These are phyloP conservation scores for Penicillium goetzii DNA, from an alignment of 495 filamentous ascomycete species.

Conservation along the genomic window DNA sequence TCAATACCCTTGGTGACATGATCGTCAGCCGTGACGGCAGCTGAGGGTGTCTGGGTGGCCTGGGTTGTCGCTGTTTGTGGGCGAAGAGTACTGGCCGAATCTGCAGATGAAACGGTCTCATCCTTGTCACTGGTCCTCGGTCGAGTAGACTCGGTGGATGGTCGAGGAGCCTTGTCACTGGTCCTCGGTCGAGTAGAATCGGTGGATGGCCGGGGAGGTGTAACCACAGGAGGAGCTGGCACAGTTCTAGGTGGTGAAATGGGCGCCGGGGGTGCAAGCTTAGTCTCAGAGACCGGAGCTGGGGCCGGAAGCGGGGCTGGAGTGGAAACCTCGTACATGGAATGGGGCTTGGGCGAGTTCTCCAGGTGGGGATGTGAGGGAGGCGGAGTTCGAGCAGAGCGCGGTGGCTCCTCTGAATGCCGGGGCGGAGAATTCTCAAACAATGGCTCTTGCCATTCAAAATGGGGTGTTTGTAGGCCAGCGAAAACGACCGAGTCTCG, in stretches of 20 bases:
- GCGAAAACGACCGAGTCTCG: slow-evolving; percentile 68
- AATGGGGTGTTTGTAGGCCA: slow-evolving; percentile 61
- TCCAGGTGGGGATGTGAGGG: slow-evolving; percentile 31
- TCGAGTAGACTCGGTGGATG: slow-evolving; percentile 46
- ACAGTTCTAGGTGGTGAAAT: slow-evolving; percentile 18
- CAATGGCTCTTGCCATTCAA: slow-evolving; percentile 62
- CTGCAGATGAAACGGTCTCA: slow-evolving; percentile 62
- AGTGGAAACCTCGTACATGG: slow-evolving; percentile 39
- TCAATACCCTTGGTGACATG: slow-evolving; percentile 88
- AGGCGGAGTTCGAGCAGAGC: slow-evolving; percentile 43
- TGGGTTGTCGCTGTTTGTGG: slow-evolving; percentile 53
- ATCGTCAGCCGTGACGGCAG: slow-evolving; percentile 74
- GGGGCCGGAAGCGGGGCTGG: slow-evolving; percentile 19
- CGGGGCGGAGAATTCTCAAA: slow-evolving; percentile 56
- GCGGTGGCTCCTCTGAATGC: slow-evolving; percentile 39
- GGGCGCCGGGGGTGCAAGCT: slow-evolving; percentile 7
- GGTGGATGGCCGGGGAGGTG: slow-evolving; percentile 52
- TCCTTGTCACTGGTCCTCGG: slow-evolving; percentile 39
- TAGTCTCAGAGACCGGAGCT: neutral
- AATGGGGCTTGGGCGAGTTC: slow-evolving; percentile 42
- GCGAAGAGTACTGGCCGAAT: slow-evolving; percentile 68
- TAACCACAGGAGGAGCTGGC: slow-evolving; percentile 38
- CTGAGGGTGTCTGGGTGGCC: slow-evolving; percentile 41
- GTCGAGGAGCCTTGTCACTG: slow-evolving; percentile 48
- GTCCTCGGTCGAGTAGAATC: slow-evolving; percentile 33